These are phyloP conservation scores for Noccaea caerulescens DNA, from an alignment of 345 rosid genomes.

Conservation along the genomic window DNA sequence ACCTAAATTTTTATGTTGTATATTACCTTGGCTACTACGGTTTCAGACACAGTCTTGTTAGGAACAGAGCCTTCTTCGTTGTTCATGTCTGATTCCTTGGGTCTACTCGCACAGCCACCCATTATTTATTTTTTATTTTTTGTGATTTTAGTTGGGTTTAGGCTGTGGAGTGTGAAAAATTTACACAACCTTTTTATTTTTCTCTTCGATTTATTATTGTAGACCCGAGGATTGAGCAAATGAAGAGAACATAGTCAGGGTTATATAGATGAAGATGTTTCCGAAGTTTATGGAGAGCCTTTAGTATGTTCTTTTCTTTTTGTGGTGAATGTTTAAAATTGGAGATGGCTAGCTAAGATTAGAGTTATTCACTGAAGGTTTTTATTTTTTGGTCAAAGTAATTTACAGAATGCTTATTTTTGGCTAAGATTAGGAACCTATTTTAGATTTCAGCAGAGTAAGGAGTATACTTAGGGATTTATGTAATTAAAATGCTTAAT, in stretches of 20 bases:
- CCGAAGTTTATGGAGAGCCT: constrained; percentile 29
- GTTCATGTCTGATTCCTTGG: constrained; percentile 49
- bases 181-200: constrained; percentile 14
- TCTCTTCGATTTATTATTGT: constrained; percentile 31
- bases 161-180: constrained; percentile 40
- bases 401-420: background rate
- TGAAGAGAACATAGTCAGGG: constrained; percentile 8
- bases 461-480: constrained; percentile 10
- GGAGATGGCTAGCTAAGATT: constrained; percentile 30
- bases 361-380: constrained; percentile 25
- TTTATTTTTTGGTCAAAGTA: background rate
- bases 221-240: constrained; percentile 39
- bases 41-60: constrained; percentile 37
- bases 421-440: background rate
- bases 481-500: background rate
- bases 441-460: constrained; percentile 19
- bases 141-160: constrained; percentile 39
- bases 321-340: constrained; percentile 16
- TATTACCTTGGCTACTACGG: constrained; percentile 36
- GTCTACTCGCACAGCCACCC: constrained; percentile 68
- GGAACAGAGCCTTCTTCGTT: constrained; percentile 42
- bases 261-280: constrained; percentile 35
- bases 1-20: constrained; percentile 8
- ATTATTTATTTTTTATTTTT: constrained; percentile 31
- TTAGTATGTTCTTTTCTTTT: background rate